Conservation (phyloP, 192 early-diverging fungal genomes). For the Phlyctochytrium bullatum region DNA sequence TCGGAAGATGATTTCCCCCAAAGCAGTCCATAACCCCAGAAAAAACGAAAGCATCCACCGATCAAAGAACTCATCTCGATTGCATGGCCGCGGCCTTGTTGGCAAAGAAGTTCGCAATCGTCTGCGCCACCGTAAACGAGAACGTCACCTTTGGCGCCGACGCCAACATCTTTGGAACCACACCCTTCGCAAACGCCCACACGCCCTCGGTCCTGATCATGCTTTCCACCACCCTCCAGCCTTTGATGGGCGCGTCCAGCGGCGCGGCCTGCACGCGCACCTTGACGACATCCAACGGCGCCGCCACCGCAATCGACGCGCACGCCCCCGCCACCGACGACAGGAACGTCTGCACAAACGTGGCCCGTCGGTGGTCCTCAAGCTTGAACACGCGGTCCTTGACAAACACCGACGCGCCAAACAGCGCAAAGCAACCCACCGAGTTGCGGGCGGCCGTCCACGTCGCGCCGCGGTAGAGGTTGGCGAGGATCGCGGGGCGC, state of each 20-base stretch:
- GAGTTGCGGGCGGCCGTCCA: slow-evolving; percentile 93
- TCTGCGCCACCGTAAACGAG: slow-evolving; percentile 90
- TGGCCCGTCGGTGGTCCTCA: slow-evolving; percentile 74
- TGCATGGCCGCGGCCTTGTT: background rate
- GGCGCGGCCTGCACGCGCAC: slow-evolving; percentile 91
- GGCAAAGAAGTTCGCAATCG: slow-evolving; percentile 43
- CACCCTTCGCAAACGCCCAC: slow-evolving; percentile 83
- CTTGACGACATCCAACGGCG: slow-evolving; percentile 94
- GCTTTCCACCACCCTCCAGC: slow-evolving; percentile 69
- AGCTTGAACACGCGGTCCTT: slow-evolving; percentile 84
- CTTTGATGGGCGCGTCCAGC: slow-evolving; percentile 77
- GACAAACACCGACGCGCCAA: slow-evolving; percentile 83
- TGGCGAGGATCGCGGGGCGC: background rate
- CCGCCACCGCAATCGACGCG: slow-evolving; percentile 83
- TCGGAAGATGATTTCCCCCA: no score
- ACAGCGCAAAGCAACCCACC: slow-evolving; percentile 89
- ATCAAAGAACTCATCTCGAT: background rate
- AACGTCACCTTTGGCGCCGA: slow-evolving; percentile 88
- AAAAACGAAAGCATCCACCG: no score
- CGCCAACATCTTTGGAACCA: slow-evolving; percentile 34
- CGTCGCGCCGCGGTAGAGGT: slow-evolving; percentile 63
- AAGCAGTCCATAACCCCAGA: no score
- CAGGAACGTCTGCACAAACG: slow-evolving; percentile 86
- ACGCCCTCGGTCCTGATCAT: slow-evolving; percentile 84
- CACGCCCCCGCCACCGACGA: slow-evolving; percentile 84